Conservation (phyloP, 148 eudicot genomes). For the Salicornia ramosissima region DNA sequence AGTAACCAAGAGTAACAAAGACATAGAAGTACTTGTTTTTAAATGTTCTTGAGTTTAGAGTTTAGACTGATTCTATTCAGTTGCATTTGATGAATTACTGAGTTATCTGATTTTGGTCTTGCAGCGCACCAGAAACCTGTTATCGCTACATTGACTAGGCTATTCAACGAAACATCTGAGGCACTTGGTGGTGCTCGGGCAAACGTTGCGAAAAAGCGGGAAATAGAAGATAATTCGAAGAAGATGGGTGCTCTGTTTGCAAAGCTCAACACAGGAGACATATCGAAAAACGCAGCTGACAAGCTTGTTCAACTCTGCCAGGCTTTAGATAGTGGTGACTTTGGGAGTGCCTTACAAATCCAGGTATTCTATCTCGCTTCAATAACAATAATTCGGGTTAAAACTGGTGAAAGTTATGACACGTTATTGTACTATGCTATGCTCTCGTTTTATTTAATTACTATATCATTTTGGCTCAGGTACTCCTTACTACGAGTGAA, state of each 20-base stretch:
- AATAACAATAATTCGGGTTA: background rate
- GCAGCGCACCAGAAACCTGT: slow-evolving; percentile 85
- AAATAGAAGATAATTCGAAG: slow-evolving; percentile 88
- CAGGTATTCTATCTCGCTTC: slow-evolving; percentile 49
- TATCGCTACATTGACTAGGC: slow-evolving; percentile 71
- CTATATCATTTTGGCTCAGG: slow-evolving; percentile 31
- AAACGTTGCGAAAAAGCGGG: slow-evolving; percentile 66
- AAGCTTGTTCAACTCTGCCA: slow-evolving; percentile 90
- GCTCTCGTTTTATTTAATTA: no score
- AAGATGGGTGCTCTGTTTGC: slow-evolving; percentile 79
- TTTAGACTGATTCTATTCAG: background rate
- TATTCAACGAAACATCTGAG: slow-evolving; percentile 83
- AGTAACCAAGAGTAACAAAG: background rate
- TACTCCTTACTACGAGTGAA: slow-evolving; percentile 64
- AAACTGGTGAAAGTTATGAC: background rate
- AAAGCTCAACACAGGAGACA: slow-evolving; percentile 80
- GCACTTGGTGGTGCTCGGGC: slow-evolving; percentile 82
- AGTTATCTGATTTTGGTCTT: slow-evolving; percentile 12
- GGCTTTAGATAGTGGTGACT: slow-evolving; percentile 80
- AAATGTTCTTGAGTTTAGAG: background rate
- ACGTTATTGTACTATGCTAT: background rate
- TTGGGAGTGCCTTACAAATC: slow-evolving; percentile 70
- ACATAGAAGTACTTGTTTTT: background rate
- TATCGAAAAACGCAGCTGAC: slow-evolving; percentile 80
- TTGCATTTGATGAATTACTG: background rate